Conservation (phyloP, 768 basidiomycete genomes). For the Suillus brevipes region DNA sequence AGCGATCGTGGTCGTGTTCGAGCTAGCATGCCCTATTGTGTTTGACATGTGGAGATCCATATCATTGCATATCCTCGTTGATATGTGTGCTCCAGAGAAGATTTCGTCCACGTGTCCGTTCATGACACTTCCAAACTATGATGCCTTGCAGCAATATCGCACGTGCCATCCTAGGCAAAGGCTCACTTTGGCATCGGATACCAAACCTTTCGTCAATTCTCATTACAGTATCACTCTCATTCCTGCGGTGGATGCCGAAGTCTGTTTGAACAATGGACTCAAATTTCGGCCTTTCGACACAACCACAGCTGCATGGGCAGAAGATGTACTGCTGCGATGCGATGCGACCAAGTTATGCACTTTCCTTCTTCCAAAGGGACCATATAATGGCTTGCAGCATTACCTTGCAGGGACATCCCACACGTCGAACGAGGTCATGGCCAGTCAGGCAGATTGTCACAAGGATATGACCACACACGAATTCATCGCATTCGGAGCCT, state of each 20-base stretch:
- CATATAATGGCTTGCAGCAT: constrained; percentile 39
- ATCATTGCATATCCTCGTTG: constrained; percentile 40
- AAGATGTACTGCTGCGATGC: constrained; percentile 14
- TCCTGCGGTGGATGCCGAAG: constrained; percentile 13
- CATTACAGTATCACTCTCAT: constrained; percentile 22
- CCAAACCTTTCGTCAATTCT: constrained; percentile 19
- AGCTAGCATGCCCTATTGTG: constrained; percentile 38
- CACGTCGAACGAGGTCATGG: constrained; percentile 45
- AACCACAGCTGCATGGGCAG: constrained; percentile 14
- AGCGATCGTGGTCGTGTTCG: constrained; percentile 40
- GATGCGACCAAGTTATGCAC: constrained; percentile 27
- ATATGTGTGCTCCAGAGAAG: constrained; percentile 30
- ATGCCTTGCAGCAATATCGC: constrained; percentile 14
- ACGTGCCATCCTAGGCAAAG: constrained; percentile 19
- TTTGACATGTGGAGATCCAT: constrained; percentile 46
- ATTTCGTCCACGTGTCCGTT: constrained; percentile 8
- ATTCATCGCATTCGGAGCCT: constrained; percentile 42
- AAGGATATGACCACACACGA: constrained; percentile 45
- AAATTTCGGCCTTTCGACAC: constrained; percentile 32
- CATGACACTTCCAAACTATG: constrained; percentile 17
- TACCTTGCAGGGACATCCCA: constrained; percentile 38
- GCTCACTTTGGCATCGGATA: constrained; percentile 24
- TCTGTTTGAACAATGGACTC: constrained; percentile 38
- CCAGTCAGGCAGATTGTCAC: constrained; percentile 43
- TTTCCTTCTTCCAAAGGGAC: constrained; percentile 29